Evolutionary conservation across 1,284 basidiomycete species (phyloP).

Genomic region (Fomitopsis schrenkii): DNA sequence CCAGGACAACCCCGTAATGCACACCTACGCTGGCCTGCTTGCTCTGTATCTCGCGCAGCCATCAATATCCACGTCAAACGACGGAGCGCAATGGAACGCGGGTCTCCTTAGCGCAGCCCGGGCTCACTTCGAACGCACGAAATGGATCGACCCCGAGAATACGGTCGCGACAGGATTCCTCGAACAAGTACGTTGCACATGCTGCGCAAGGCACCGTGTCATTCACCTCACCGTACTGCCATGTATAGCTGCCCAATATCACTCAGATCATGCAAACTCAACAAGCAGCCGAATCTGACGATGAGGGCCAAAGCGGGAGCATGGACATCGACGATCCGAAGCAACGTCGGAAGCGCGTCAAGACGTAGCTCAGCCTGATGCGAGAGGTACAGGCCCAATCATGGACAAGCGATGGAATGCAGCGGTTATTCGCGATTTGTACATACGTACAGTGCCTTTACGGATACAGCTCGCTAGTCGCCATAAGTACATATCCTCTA

Average conservation of each 20-base stretch:
- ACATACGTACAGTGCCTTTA: background rate
- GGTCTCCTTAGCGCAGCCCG: slow-evolving; percentile 53
- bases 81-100: slow-evolving; percentile 23
- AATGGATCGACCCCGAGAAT: slow-evolving; percentile 55
- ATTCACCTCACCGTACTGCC: background rate
- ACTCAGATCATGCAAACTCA: slow-evolving; percentile 8
- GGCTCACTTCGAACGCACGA: slow-evolving; percentile 60
- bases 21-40: slow-evolving; percentile 79
- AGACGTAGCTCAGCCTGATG: slow-evolving; percentile 5
- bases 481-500: background rate
- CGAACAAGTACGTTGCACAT: slow-evolving; percentile 38
- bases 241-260: slow-evolving; percentile 15
- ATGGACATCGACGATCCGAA: slow-evolving; percentile 23
- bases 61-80: background rate
- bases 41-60: slow-evolving; percentile 56
- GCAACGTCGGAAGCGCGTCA: slow-evolving; percentile 26
- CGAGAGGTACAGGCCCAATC: background rate
- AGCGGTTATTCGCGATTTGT: too few species aligned
- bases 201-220: background rate
- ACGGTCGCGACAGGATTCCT: slow-evolving; percentile 47
- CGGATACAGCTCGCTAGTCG: background rate
- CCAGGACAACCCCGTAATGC: slow-evolving; percentile 73
- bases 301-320: slow-evolving; percentile 27
- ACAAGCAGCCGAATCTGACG: slow-evolving; percentile 36
- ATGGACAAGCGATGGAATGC: background rate